These are phyloP conservation scores for Plasmodium cynomolgi DNA, from an alignment of 169 alveolate species.

Conservation along the genomic window DNA sequence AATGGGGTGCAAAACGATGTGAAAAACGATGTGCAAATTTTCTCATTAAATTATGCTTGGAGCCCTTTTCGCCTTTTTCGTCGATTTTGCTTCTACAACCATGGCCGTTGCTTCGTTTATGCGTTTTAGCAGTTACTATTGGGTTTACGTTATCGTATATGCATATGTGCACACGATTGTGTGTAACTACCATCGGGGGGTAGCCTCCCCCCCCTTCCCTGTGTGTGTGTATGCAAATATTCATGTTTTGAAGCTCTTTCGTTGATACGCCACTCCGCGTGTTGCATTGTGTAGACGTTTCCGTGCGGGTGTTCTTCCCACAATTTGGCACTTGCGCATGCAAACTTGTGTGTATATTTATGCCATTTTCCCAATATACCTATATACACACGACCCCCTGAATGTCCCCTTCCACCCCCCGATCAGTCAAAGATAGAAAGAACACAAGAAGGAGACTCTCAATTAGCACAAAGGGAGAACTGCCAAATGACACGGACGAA, in stretches of 20 bases:
- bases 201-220: not conserved
- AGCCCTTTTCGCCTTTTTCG: not conserved
- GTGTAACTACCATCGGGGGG: not conserved
- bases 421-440: constrained; percentile 27
- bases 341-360: not conserved
- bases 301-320: not conserved
- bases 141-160: not conserved
- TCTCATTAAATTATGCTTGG: not conserved
- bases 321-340: not conserved
- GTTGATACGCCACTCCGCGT: not conserved
- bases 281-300: not conserved
- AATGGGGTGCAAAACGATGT: not conserved
- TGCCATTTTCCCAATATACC: not conserved
- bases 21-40: not conserved
- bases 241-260: not conserved
- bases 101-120: not conserved
- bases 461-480: constrained; percentile 42
- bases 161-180: not conserved
- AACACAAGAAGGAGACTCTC: constrained; percentile 75
- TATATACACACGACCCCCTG: not conserved
- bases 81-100: not conserved
- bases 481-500: constrained; percentile 59
- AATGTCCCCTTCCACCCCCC: not conserved
- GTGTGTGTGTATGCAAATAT: not conserved
- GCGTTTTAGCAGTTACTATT: not conserved